These are phyloP conservation scores for Abrus precatorius DNA, from an alignment of 306 rosid species.

Conservation along the genomic window DNA sequence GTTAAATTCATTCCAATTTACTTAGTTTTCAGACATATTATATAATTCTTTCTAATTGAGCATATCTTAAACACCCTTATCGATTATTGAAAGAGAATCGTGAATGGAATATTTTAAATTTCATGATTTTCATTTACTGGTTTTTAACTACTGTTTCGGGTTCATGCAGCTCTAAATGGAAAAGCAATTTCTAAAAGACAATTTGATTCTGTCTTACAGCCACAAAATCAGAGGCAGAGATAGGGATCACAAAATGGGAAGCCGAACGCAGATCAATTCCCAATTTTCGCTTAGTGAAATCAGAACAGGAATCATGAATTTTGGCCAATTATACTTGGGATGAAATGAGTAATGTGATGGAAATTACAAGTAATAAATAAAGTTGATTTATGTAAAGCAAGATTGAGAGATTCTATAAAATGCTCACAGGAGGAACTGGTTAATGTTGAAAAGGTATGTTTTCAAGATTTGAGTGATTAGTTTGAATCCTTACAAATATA, in stretches of 20 bases:
- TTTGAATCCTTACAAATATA: too few relatives aligned
- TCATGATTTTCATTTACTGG: background rate
- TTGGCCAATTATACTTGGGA: background rate
- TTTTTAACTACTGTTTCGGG: background rate
- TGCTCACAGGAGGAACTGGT: too few relatives aligned
- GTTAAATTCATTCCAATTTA: too few relatives aligned
- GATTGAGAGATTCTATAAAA: too few relatives aligned
- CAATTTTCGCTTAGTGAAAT: background rate
- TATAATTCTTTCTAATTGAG: too few relatives aligned
- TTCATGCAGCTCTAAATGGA: constrained; percentile 9
- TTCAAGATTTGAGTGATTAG: too few relatives aligned
- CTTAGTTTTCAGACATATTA: too few relatives aligned
- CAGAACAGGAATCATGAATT: constrained; percentile 1
- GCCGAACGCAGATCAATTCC: background rate
- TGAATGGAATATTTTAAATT: background rate
- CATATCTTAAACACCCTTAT: too few relatives aligned
- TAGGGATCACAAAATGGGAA: background rate
- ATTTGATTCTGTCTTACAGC: background rate
- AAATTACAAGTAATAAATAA: too few relatives aligned
- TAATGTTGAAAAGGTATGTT: too few relatives aligned
- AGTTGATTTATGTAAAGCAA: too few relatives aligned
- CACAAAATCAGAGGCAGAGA: background rate
- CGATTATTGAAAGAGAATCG: too few relatives aligned
- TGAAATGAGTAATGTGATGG: background rate
- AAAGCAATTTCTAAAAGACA: background rate